These are phyloP conservation scores for Diaporthe caulivora DNA, from an alignment of 2,329 filamentous ascomycete genomes.

Conservation along the genomic window DNA sequence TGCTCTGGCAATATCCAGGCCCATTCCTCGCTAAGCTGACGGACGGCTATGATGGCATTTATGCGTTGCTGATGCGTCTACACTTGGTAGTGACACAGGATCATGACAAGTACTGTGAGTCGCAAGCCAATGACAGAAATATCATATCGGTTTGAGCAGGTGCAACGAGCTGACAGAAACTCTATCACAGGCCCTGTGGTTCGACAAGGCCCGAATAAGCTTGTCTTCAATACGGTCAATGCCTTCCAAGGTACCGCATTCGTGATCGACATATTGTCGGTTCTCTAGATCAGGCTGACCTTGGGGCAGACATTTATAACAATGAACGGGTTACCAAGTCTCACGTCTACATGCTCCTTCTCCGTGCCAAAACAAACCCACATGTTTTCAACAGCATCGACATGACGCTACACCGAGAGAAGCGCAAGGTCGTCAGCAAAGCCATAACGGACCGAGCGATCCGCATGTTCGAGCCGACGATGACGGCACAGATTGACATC, in stretches of 20 bases:
- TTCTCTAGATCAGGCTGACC: neutral
- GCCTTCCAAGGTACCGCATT: neutral
- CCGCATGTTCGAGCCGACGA: slow-evolving; percentile 43
- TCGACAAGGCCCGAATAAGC: slow-evolving; percentile 15
- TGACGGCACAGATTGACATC: slow-evolving; percentile 41
- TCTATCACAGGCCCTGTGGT: neutral
- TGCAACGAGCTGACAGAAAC: neutral
- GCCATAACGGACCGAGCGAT: slow-evolving; percentile 40
- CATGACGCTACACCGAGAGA: neutral
- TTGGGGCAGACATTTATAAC: slow-evolving; percentile 6
- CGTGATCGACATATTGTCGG: neutral
- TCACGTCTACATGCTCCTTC: slow-evolving; percentile 1
- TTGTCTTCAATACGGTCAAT: slow-evolving; percentile 7
- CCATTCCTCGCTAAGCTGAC: slow-evolving; percentile 6
- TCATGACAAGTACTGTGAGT: slow-evolving; percentile 20
- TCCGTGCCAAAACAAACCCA: neutral
- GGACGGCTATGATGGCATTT: slow-evolving; percentile 2
- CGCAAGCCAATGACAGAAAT: neutral
- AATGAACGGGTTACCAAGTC: slow-evolving; percentile 21
- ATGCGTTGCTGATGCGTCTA: neutral
- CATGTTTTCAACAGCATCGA: slow-evolving; percentile 24
- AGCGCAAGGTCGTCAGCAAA: slow-evolving; percentile 24
- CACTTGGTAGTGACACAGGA: neutral
- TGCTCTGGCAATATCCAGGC: neutral
- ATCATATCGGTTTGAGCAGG: neutral